Evolutionary conservation across 2,329 filamentous ascomycete genomes (phyloP).

Genomic region (Botrytis tulipae): DNA sequence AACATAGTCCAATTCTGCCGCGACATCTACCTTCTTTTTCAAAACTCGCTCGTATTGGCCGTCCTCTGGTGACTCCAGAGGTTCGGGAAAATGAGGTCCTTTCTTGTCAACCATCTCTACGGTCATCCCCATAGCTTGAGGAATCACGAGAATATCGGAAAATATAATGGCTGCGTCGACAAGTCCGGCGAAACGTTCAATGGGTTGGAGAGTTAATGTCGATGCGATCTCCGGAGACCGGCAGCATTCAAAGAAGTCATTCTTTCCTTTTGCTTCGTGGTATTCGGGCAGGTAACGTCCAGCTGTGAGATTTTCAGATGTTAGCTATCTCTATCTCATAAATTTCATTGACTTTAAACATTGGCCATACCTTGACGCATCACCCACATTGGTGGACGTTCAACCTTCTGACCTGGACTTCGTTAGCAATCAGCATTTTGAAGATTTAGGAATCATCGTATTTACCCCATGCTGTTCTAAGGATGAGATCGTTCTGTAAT

Average conservation of each 20-base stretch:
- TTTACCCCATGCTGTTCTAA: conserved; percentile 83
- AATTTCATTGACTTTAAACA: background rate
- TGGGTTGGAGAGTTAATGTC: conserved; percentile 88
- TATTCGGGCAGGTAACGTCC: conserved; percentile 98
- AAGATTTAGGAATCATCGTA: background rate
- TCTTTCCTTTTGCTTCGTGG: conserved; percentile 84
- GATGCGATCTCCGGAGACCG: conserved; percentile 90
- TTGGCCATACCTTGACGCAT: conserved; percentile 83
- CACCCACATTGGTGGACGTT: conserved; percentile 95
- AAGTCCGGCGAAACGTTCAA: conserved; percentile 86
- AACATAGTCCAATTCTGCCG: conserved; percentile 84
- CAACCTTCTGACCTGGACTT: conserved; percentile 74
- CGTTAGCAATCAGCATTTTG: conserved; percentile 21
- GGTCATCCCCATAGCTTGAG: conserved; percentile 97
- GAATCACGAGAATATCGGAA: conserved; percentile 96
- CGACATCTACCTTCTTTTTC: conserved; percentile 76
- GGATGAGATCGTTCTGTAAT: conserved; percentile 86
- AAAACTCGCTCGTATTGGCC: conserved; percentile 79
- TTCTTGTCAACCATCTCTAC: conserved; percentile 99
- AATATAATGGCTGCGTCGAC: conserved; percentile 98
- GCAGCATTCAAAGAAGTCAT: conserved; percentile 98
- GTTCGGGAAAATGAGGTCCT: conserved; percentile 89
- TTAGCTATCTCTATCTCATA: conserved; percentile 8
- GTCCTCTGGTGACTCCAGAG: conserved; percentile 75
- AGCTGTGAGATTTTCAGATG: conserved; percentile 51